Base-by-base conservation (phyloP, 2,329 filamentous ascomycete species). In the Chalara sp. region DNA sequence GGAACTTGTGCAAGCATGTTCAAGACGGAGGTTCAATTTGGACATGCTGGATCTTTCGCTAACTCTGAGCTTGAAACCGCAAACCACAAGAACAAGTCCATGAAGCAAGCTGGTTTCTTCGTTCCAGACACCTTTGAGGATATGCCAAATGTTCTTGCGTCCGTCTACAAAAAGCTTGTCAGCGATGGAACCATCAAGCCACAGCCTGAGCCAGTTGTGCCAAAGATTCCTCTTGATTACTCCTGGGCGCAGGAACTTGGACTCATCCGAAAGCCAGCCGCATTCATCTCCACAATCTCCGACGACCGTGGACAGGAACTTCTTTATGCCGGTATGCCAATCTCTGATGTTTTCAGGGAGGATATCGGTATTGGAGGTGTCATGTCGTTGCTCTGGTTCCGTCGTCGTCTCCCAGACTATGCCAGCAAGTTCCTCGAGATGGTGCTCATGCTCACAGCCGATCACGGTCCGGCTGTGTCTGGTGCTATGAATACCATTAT, bases 401-500 rank as follows among this genome's bases (percentile, higher is more conserved):
- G 93, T 68, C 91, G 93, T 73, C 88, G 93, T 68, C 87, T 99
- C 57, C 93, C 93, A 58, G 78, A 86, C 68, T 97, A 96, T 71
- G 93, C 93, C 67, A 95, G 89, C 81, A 95, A 95, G 77, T 99
- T 99, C 81, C 77, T 99, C 63, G 93, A 99, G 81, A 99, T 99
- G 93, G 93, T 99, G 61, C 92, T 99, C 72, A 99, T 99, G 93
- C 84, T 99, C 68, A 99, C 93, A 68, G 93, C 93, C 65, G 93
- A 99, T 69, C 93, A 99, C 84, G 93, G 93, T 74, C 93, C 93
- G 49, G 93, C 93, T 64, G 93, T 99, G 64, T 99, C 93, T 64
- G 93, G 93, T 81, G 93, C 93, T 72, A 99, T 99, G 93, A 99
- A 99, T 86, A 99, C 93, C 70, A 99, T 99, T 72, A 97, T 99